These are phyloP conservation scores for Paraphoma sp. DNA, from an alignment of 2,329 filamentous ascomycete species.

Conservation along the genomic window DNA sequence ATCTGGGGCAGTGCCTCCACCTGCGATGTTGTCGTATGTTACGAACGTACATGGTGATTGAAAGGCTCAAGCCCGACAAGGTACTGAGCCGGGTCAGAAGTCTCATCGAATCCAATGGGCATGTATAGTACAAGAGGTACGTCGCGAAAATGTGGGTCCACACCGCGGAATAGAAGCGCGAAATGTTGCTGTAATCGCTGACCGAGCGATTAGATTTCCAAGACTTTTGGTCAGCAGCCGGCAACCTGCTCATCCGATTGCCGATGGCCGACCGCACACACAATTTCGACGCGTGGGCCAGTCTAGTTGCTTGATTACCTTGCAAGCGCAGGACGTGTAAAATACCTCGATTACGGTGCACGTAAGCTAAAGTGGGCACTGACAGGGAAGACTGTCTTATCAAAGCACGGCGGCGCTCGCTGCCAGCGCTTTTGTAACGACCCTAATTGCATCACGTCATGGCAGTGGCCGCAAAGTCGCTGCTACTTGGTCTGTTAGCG, in stretches of 20 bases:
- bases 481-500: constrained; percentile 31
- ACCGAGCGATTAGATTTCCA: not conserved
- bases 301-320: not conserved
- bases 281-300: not conserved
- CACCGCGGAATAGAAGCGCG: not conserved
- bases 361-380: not conserved
- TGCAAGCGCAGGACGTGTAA: not conserved
- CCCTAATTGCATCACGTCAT: constrained; percentile 20
- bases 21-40: too few species aligned
- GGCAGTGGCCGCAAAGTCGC: constrained; percentile 20
- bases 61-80: too few species aligned
- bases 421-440: constrained; percentile 5
- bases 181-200: not conserved
- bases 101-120: too few species aligned
- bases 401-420: not conserved
- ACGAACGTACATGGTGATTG: too few species aligned
- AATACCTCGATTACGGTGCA: not conserved
- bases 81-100: too few species aligned
- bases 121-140: not conserved
- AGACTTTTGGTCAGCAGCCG: not conserved
- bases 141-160: not conserved
- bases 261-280: not conserved
- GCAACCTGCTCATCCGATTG: not conserved
- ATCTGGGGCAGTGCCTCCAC: too few species aligned
- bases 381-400: not conserved